Base-by-base conservation (phyloP, 805 yeast species). In the Cyberlindnera euphorbiae region DNA sequence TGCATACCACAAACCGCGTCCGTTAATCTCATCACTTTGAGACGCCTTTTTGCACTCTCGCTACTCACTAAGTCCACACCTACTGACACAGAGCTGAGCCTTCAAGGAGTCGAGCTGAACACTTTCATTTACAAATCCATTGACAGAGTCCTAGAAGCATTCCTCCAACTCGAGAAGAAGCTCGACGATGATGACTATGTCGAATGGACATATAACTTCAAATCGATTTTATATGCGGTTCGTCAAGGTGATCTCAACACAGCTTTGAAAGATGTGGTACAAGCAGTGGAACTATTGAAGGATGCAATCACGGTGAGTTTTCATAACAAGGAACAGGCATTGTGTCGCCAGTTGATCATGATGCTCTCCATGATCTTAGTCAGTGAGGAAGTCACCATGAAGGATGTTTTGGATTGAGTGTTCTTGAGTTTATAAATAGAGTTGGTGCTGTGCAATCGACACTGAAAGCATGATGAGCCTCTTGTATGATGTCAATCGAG, bases 301-400 rank as follows among this genome's bases (percentile, higher is more conserved):
- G 28, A 24, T 19, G 26, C 31, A 8, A 36, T 42, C 13, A 33
- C 42, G 2, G 24, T 35, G 15, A 37, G 42, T 14, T 38, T 26
- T 26, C 33, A 26, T 8, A 28, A 30, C 26, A 35, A 35, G 8
- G 17, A 28, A 12, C 42, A 38, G 30, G 33, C 42, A 2, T 12
- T 38, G 17, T 42, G 46, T 19, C 42, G 36, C 11, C 33, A 42
- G 1, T 12, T 33, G 18, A 16, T 38, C 26, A 30, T 27, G 35
- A 21, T 27, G 19, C 26, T 33, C 12, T 7, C 17, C 3, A 23
- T 25, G 10, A 12, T 38, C 22, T 14, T 38, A n/a, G 33, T 30
- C 4, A 27, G 19, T 17, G 22, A 33, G 17, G 31, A 30, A 5
- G 35, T 33, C 16, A 33, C 24, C 17, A 23, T 33, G 29, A 33